Evolutionary conservation across 2,329 filamentous ascomycete genomes (phyloP).

Genomic region (Cladosporium sp.): DNA sequence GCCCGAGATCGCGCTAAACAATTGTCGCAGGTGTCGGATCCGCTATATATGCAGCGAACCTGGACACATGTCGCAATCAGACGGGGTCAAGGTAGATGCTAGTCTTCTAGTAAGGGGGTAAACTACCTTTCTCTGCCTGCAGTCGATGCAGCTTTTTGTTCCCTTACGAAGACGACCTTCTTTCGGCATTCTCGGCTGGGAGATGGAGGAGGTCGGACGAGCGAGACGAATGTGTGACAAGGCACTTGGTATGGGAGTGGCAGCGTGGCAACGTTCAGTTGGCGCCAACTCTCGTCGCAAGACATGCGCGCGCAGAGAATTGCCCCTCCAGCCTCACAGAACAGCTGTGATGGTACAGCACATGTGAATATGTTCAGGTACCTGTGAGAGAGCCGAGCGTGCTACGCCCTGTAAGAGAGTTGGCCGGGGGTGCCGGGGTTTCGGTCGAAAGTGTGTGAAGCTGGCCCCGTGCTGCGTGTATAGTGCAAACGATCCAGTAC

Average conservation of each 20-base stretch:
- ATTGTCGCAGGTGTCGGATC: background rate
- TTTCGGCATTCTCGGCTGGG: conserved; percentile 6
- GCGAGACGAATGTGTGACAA: background rate
- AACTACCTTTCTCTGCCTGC: conserved; percentile 15
- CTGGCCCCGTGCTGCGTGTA: background rate
- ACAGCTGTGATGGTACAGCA: background rate
- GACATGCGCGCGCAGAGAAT: background rate
- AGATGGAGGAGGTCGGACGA: background rate
- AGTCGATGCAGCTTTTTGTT: conserved; percentile 29
- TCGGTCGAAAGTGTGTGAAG: background rate
- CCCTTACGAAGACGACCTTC: conserved; percentile 25
- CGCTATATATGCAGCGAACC: background rate
- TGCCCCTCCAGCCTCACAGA: background rate
- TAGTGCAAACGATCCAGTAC: too few species aligned
- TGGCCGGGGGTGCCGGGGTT: background rate
- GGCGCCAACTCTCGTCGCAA: background rate
- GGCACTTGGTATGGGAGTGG: background rate
- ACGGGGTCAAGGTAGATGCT: background rate
- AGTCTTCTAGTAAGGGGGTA: background rate
- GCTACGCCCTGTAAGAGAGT: background rate
- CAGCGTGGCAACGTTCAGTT: background rate
- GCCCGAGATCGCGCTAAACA: conserved; percentile 6
- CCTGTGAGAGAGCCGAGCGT: background rate
- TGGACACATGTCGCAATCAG: background rate
- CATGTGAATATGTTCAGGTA: background rate